A percentile compares a stretch with the other conserved stretches of the same genome.
Evolutionary conservation across 345 rosid genomes (phyloP).

Genomic region (Geranium rotundifolium): DNA sequence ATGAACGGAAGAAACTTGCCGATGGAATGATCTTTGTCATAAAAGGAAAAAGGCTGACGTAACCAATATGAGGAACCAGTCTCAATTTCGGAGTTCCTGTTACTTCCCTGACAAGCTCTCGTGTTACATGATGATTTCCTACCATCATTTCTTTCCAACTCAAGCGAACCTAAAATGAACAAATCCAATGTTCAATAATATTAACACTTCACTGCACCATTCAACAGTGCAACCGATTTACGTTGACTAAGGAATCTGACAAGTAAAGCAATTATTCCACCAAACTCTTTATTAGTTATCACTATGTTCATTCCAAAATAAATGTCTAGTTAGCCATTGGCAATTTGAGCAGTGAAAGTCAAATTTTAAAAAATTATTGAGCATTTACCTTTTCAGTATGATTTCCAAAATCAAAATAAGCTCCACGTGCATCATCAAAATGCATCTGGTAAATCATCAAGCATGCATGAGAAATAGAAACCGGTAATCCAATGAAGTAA

Average conservation of each 20-base stretch:
- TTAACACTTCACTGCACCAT: not conserved
- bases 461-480: not conserved
- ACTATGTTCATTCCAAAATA: too few relatives aligned
- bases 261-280: not conserved
- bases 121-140: slow-evolving; percentile 31
- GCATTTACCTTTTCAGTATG: slow-evolving; percentile 73
- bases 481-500: not conserved
- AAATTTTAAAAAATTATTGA: too few relatives aligned
- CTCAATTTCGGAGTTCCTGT: slow-evolving; percentile 49
- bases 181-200: slow-evolving; percentile 5
- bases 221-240: not conserved
- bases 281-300: not conserved
- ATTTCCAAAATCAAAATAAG: slow-evolving; percentile 85
- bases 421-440: slow-evolving; percentile 60
- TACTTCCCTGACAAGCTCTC: slow-evolving; percentile 75
- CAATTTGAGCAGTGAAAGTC: too few relatives aligned
- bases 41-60: slow-evolving; percentile 91
- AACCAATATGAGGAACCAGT: slow-evolving; percentile 86
- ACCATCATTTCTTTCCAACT: slow-evolving; percentile 50
- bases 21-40: slow-evolving; percentile 72
- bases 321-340: too few relatives aligned
- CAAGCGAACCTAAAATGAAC: slow-evolving; percentile 54
- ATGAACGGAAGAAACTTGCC: slow-evolving; percentile 34
- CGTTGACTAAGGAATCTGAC: not conserved
- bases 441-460: slow-evolving; percentile 52